Evolutionary conservation across 148 eudicot species (phyloP).

Genomic region (Diospyros lotus): DNA sequence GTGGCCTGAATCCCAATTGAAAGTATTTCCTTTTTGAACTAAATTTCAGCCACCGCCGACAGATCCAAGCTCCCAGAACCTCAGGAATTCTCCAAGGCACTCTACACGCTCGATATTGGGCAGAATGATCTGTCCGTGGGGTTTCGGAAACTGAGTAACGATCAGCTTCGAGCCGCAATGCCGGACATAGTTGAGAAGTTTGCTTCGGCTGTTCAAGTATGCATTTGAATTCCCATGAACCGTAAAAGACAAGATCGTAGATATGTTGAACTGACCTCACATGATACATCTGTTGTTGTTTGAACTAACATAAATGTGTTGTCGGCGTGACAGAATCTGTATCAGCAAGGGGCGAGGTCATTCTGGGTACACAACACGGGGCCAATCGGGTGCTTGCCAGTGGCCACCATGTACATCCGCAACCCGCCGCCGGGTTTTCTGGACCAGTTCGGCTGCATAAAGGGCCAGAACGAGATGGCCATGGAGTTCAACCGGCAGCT

Average conservation of each 20-base stretch:
- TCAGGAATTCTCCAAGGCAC: constrained; percentile 30
- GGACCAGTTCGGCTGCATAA: constrained; percentile 28
- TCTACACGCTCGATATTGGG: too few relatives aligned
- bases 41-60: background rate
- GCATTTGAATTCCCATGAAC: too few relatives aligned
- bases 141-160: too few relatives aligned
- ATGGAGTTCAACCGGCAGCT: constrained; percentile 22
- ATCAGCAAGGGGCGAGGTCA: constrained; percentile 57
- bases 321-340: constrained; percentile 37
- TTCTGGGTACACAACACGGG: constrained; percentile 87
- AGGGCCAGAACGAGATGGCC: constrained; percentile 22
- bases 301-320: background rate
- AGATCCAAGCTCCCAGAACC: background rate
- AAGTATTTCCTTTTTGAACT: background rate
- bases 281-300: background rate
- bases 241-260: too few relatives aligned
- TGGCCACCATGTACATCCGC: background rate
- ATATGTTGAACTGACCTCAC: too few relatives aligned
- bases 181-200: too few relatives aligned
- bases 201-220: too few relatives aligned
- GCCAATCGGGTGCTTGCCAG: constrained; percentile 35
- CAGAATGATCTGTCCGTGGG: too few relatives aligned
- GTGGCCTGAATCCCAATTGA: background rate
- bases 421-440: constrained; percentile 3
- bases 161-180: too few relatives aligned